phyloP scores from a whole-genome alignment of 257 asterid species.

The Solanum commersonii region DNA sequence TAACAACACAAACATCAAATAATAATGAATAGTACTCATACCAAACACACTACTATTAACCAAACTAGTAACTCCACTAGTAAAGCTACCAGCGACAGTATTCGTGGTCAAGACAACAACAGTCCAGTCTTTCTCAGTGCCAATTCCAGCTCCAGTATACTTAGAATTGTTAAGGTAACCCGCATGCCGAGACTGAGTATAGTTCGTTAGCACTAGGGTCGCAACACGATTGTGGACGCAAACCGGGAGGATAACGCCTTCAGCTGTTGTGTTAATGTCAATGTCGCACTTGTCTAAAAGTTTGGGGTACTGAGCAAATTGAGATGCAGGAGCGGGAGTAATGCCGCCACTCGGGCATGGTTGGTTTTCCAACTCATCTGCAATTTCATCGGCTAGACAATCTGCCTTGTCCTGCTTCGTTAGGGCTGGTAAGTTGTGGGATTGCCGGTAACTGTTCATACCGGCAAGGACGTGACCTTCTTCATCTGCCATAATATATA shows the following conservation, averaged over 20 bases:
- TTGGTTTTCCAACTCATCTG: constrained; percentile 33
- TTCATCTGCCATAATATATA: constrained; percentile 28
- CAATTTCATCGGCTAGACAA: constrained; percentile 52
- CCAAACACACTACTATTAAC: background rate
- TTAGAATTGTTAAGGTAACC: constrained; percentile 39
- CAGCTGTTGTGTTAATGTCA: constrained; percentile 41
- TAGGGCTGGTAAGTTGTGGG: constrained; percentile 23
- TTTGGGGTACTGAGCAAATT: constrained; percentile 27
- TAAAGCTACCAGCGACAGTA: constrained; percentile 53
- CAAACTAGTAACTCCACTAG: constrained; percentile 8
- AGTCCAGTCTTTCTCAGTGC: constrained; percentile 69
- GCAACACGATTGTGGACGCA: constrained; percentile 57
- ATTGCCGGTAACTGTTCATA: constrained; percentile 61
- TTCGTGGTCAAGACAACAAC: constrained; percentile 54
- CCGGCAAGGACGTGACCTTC: constrained; percentile 51
- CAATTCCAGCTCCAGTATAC: constrained; percentile 61
- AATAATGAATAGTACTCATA: background rate
- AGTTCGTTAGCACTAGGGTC: constrained; percentile 68
- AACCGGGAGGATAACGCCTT: constrained; percentile 60
- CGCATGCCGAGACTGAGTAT: constrained; percentile 44
- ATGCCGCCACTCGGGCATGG: constrained; percentile 24
- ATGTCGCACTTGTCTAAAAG: constrained; percentile 45
- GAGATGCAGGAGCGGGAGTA: constrained; percentile 12
- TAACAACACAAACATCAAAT: background rate
- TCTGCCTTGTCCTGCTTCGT: constrained; percentile 51